phyloP scores from a whole-genome alignment of 2,329 filamentous ascomycete genomes.

The Penicillium nordicum region DNA sequence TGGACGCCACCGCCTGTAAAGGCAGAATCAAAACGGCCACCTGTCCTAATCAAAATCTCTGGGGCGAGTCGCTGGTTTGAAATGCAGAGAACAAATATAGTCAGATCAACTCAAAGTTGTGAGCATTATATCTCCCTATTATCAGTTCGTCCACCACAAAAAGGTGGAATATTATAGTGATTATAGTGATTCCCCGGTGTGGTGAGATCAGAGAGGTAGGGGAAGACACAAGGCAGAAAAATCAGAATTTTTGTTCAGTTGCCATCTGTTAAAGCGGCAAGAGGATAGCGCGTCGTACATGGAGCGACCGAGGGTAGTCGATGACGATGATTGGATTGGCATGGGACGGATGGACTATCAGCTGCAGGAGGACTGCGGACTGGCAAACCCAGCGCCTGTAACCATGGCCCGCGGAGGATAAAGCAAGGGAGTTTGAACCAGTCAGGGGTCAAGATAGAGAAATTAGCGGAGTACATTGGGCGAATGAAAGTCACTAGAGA shows the following conservation, averaged over 20 bases:
- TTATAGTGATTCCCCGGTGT: background rate
- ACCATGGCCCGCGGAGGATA: slow-evolving; percentile 28
- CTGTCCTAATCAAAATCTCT: slow-evolving; percentile 18
- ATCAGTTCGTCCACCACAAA: background rate
- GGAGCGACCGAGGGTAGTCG: slow-evolving; percentile 25
- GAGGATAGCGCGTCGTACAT: slow-evolving; percentile 29
- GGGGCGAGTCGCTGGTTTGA: background rate
- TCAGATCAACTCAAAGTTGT: background rate
- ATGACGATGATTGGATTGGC: slow-evolving; percentile 28
- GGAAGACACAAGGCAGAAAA: slow-evolving; percentile 18
- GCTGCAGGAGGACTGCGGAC: slow-evolving; percentile 30
- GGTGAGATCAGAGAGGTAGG: slow-evolving; percentile 11
- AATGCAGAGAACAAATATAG: background rate
- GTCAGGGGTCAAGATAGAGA: slow-evolving; percentile 7
- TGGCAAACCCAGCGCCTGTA: slow-evolving; percentile 28
- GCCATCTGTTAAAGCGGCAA: slow-evolving; percentile 35
- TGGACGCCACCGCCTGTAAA: slow-evolving; percentile 13
- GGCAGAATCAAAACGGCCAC: slow-evolving; percentile 21
- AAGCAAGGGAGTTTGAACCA: slow-evolving; percentile 26
- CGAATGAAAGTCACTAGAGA: background rate
- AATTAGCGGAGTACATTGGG: background rate
- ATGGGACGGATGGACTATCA: slow-evolving; percentile 22
- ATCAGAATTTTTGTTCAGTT: slow-evolving; percentile 36
- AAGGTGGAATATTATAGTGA: background rate
- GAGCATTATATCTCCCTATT: background rate